Percentiles rank a stretch among this genome's conserved stretches.
Evolutionary conservation across 441 rosid genomes (phyloP).

Genomic region (Eutrema salsugineum): DNA sequence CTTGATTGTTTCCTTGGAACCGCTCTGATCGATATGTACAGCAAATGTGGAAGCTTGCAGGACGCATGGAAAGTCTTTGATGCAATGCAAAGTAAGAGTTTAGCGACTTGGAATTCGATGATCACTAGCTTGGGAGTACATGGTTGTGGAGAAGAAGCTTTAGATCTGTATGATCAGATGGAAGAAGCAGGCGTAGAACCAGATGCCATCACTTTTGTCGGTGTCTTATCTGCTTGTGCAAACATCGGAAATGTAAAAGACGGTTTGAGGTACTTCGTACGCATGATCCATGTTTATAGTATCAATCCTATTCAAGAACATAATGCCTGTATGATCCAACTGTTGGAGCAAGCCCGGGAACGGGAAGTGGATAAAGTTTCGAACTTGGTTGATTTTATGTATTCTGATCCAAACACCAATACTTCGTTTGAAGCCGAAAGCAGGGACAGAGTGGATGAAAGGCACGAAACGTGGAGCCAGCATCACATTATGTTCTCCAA

Average conservation of each 20-base stretch:
- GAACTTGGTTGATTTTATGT: background rate
- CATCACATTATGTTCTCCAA: slow-evolving; percentile 34
- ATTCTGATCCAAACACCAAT: slow-evolving; percentile 11
- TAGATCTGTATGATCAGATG: slow-evolving; percentile 44
- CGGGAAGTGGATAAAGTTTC: slow-evolving; percentile 19
- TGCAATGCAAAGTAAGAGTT: slow-evolving; percentile 39
- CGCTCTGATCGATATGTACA: slow-evolving; percentile 60
- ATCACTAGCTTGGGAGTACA: slow-evolving; percentile 62
- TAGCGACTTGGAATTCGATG: slow-evolving; percentile 64
- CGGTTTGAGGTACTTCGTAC: slow-evolving; percentile 34
- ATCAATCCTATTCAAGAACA: slow-evolving; percentile 48
- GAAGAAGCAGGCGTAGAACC: slow-evolving; percentile 39
- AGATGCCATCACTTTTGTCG: slow-evolving; percentile 55
- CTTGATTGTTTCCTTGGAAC: slow-evolving; percentile 45
- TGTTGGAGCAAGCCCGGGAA: slow-evolving; percentile 35
- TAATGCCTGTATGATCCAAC: slow-evolving; percentile 42
- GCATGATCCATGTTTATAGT: slow-evolving; percentile 37
- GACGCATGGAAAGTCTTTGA: slow-evolving; percentile 49
- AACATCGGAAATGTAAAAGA: slow-evolving; percentile 36
- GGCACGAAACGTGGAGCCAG: background rate
- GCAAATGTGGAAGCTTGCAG: slow-evolving; percentile 58
- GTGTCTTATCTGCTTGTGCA: slow-evolving; percentile 54
- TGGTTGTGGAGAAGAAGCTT: slow-evolving; percentile 51
- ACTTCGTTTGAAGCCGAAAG: slow-evolving; percentile 13
- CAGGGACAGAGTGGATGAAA: background rate